Evolutionary conservation across 2,329 filamentous ascomycete species (phyloP), one percentile per base, ranked within the genome.

Genomic region (Xylaria sp.): DNA sequence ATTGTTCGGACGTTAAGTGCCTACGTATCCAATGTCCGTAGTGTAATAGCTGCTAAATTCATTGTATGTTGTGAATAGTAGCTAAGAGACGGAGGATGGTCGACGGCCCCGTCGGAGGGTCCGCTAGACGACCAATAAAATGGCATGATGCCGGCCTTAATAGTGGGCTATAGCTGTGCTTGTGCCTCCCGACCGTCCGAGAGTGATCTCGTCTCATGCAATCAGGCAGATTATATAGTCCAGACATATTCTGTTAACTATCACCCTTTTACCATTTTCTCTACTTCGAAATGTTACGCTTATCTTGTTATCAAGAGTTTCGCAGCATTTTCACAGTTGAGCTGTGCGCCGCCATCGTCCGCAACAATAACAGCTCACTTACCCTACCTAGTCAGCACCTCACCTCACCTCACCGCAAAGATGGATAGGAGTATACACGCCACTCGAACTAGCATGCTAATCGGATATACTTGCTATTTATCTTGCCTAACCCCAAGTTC

Each of bases 41-140:
- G 7, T 29, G 15, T 5, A 11, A 42, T n/a, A 10, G 22, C 36
- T 22, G 11, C 17, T 29, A 20, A 15, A 27, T 27, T 29, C 5
- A 1, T 6, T 38, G 11, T 27, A 20, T 27, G 5, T 11, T 5
- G 0, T 11, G 31, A 25, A 25, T 17, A 20, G 36, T 20, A 13
- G 17, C 38, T 45, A 39, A 38, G 25, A 55, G 10, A 55, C 44
- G 39, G 55, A 54, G 38, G 33, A 22, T 27, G 17, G 3, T 7
- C 22, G 54, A 47, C 50, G 11, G 54, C 38, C 50, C n/a, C 17
- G 17, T 54, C 55, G 55, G 61, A 64, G 5, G 47, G 39, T 64
- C 31, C 59, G 22, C 17, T 11, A 3, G 45, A 5, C 22, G 22
- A 7, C 45, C 22, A 49, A 49, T 49, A 3, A 27, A 27, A 3